These are phyloP conservation scores for Hura crepitans DNA, from an alignment of 441 rosid genomes.

Conservation along the genomic window DNA sequence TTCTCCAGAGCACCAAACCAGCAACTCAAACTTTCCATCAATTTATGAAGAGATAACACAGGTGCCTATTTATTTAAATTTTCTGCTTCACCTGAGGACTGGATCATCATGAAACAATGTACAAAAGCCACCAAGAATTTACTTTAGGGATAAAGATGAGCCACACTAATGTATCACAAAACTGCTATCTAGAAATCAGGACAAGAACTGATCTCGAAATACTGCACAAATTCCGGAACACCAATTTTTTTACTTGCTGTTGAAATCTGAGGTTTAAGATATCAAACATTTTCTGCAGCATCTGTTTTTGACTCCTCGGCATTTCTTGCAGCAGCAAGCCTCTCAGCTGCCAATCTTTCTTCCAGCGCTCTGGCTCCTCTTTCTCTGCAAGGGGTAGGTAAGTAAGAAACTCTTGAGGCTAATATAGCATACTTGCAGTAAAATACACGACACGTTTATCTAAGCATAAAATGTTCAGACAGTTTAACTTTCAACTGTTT, in stretches of 20 bases:
- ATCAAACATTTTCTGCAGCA: conserved; percentile 60
- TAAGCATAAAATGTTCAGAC: background rate
- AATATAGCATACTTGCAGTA: background rate
- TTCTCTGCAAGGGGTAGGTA: conserved; percentile 55
- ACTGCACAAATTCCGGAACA: conserved; percentile 27
- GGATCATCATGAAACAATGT: conserved; percentile 5
- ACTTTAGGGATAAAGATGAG: conserved; percentile 15
- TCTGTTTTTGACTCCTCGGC: conserved; percentile 53
- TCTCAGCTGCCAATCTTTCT: conserved; percentile 89
- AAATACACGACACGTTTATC: background rate
- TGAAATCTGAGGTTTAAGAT: background rate
- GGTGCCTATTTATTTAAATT: conserved; percentile 2
- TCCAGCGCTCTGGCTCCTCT: conserved; percentile 94
- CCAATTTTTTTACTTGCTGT: conserved; percentile 7
- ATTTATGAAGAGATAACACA: background rate
- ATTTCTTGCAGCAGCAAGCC: conserved; percentile 45
- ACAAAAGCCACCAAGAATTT: background rate
- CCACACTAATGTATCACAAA: conserved; percentile 24
- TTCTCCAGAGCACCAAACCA: background rate
- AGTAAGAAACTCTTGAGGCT: background rate
- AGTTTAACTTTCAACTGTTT: background rate
- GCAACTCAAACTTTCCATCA: background rate
- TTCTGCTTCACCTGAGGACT: background rate
- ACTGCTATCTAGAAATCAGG: conserved; percentile 29
- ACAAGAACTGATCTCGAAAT: conserved; percentile 20